phyloP scores from a whole-genome alignment of 2,329 filamentous ascomycete genomes.

The Aureobasidium sp. region DNA sequence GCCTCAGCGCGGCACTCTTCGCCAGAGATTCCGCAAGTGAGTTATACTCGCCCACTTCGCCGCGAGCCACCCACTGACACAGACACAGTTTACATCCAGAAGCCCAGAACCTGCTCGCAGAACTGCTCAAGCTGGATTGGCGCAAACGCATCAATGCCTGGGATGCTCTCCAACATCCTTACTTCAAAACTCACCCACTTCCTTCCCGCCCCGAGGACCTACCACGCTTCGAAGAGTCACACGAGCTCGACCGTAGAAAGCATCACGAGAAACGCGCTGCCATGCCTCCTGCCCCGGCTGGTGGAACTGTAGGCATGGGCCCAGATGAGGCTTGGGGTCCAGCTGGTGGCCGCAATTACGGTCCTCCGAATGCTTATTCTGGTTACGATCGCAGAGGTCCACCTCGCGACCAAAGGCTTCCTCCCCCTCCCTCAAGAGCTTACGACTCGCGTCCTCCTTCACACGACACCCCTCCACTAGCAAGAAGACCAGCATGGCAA shows the following conservation, averaged over 20 bases:
- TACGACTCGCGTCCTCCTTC: slow-evolving; percentile 16
- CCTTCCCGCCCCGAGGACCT: slow-evolving; percentile 78
- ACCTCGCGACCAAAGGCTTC: slow-evolving; percentile 27
- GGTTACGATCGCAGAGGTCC: slow-evolving; percentile 19
- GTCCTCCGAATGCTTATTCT: slow-evolving; percentile 23
- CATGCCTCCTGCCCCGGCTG: slow-evolving; percentile 82
- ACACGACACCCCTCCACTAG: slow-evolving; percentile 4
- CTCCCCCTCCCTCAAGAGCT: slow-evolving; percentile 28
- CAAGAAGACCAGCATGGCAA: slow-evolving; percentile 11
- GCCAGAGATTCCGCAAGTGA: slow-evolving; percentile 65
- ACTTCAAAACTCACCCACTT: slow-evolving; percentile 71
- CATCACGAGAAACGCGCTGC: slow-evolving; percentile 78
- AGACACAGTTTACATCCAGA: slow-evolving; percentile 38
- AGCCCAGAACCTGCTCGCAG: slow-evolving; percentile 69
- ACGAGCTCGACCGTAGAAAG: slow-evolving; percentile 90
- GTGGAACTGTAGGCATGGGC: slow-evolving; percentile 74
- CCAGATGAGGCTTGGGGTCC: slow-evolving; percentile 41
- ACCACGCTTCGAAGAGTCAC: slow-evolving; percentile 87
- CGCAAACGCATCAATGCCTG: slow-evolving; percentile 81
- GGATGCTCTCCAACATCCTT: slow-evolving; percentile 84
- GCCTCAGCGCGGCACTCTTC: slow-evolving; percentile 55
- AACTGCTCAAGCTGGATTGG: slow-evolving; percentile 85
- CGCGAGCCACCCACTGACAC: slow-evolving; percentile 21
- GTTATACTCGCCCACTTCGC: slow-evolving; percentile 15
- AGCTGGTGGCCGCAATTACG: slow-evolving; percentile 17